These are phyloP conservation scores for Colletotrichum neosansevieriae DNA, from an alignment of 2,329 filamentous ascomycete genomes.

Conservation along the genomic window DNA sequence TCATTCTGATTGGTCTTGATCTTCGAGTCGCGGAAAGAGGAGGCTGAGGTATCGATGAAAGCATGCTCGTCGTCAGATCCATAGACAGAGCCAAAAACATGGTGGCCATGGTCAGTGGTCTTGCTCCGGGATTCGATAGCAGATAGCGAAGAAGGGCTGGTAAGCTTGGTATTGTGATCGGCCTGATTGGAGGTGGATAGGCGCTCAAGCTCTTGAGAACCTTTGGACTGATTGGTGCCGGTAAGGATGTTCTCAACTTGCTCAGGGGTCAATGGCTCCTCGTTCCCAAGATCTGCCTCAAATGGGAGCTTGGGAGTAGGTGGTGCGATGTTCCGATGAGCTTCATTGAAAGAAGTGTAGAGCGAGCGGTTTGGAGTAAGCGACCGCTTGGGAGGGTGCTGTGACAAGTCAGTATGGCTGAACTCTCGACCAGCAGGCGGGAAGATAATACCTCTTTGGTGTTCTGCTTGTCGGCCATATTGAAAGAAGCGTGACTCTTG, in stretches of 20 bases:
- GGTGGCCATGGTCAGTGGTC: constrained; percentile 1
- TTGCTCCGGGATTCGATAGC: constrained; percentile 6
- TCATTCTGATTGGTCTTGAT: not conserved
- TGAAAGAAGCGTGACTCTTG: not conserved
- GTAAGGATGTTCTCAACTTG: constrained; percentile 30
- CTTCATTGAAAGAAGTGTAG: constrained; percentile 36
- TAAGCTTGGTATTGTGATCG: constrained; percentile 1
- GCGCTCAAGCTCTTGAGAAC: not conserved
- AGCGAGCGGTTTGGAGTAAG: constrained; percentile 37
- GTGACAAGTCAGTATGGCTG: not conserved
- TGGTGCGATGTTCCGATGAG: constrained; percentile 36
- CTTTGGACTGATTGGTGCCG: not conserved
- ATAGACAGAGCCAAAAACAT: not conserved
- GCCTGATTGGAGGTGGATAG: not conserved
- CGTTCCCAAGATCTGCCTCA: constrained; percentile 6
- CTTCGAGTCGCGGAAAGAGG: constrained; percentile 4
- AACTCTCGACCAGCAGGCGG: not conserved
- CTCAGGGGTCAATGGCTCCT: constrained; percentile 16
- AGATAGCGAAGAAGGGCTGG: constrained; percentile 2
- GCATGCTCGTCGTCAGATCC: constrained; percentile 21
- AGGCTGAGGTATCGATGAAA: constrained; percentile 21
- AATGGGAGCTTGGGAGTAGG: constrained; percentile 14
- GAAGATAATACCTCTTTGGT: constrained; percentile 12
- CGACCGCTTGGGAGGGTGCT: constrained; percentile 32
- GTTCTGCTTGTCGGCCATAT: constrained; percentile 2